phyloP scores from a whole-genome alignment of 768 basidiomycete species.

The Trametes gibbosa region DNA sequence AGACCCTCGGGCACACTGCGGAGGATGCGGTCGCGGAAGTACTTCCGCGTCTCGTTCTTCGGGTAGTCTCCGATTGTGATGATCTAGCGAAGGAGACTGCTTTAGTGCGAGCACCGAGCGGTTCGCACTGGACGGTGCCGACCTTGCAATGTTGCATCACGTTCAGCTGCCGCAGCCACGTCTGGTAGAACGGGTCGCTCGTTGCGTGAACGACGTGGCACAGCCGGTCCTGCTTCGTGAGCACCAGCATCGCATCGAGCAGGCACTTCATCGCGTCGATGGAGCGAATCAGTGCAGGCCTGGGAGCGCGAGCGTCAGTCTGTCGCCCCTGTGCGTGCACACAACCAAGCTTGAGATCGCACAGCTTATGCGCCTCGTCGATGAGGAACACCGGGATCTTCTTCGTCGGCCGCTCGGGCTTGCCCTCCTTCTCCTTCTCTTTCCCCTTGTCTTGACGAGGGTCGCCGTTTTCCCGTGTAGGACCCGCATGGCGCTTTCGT shows the following conservation, averaged over 20 bases:
- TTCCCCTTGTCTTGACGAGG: conserved; percentile 22
- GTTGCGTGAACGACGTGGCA: conserved; percentile 82
- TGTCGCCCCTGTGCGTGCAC: background rate
- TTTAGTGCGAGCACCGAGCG: background rate
- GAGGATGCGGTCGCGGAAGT: conserved; percentile 61
- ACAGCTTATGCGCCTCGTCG: conserved; percentile 86
- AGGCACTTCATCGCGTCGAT: conserved; percentile 80
- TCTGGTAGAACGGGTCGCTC: conserved; percentile 83
- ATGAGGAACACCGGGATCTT: conserved; percentile 80
- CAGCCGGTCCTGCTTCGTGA: conserved; percentile 85
- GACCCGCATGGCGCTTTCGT: conserved; percentile 8
- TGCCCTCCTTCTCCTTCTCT: conserved; percentile 30
- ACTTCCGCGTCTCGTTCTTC: conserved; percentile 65
- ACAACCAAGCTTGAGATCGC: background rate
- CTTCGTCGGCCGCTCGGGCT: conserved; percentile 45
- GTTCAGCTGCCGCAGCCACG: conserved; percentile 76
- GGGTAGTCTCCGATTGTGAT: conserved; percentile 80
- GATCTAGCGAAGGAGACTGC: conserved; percentile 40
- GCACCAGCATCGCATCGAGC: conserved; percentile 80
- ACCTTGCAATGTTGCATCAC: conserved; percentile 85
- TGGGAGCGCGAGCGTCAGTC: conserved; percentile 28
- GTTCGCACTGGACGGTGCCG: background rate
- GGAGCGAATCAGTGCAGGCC: conserved; percentile 73
- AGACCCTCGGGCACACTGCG: conserved; percentile 70
- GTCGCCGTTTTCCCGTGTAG: conserved; percentile 13